Conservation (phyloP, 73 alveolate species). For the Tetrahymena malaccensis region DNA sequence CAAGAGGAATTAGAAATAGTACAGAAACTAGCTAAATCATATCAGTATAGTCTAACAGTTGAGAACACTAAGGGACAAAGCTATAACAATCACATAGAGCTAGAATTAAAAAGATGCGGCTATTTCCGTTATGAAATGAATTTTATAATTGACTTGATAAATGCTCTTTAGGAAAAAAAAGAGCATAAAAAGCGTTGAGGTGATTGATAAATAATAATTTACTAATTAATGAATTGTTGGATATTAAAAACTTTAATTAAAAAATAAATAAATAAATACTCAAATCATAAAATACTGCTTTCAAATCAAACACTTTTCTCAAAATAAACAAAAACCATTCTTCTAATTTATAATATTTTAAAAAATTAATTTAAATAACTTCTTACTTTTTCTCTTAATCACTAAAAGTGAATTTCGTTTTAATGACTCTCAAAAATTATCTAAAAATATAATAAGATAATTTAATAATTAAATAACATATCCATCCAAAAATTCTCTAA, state of each 20-base stretch:
- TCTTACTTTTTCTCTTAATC: neutral
- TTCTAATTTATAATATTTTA: no score
- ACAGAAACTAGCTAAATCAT: neutral
- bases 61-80: neutral
- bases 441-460: no score
- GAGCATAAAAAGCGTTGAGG: neutral
- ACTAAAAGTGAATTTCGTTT: neutral
- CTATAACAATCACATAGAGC: neutral
- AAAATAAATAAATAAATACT: no score
- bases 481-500: neutral
- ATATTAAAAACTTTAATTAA: neutral
- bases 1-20: neutral
- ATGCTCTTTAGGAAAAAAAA: neutral
- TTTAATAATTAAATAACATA: no score
- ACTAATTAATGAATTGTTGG: neutral
- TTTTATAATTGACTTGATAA: neutral
- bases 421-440: neutral
- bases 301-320: no score
- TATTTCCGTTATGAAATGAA: neutral
- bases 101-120: neutral
- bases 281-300: no score
- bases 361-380: neutral
- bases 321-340: no score
- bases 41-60: neutral
- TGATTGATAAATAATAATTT: neutral